Evolutionary conservation across 192 early-diverging fungal genomes (phyloP).

Genomic region (Lobulomyces angularis): DNA sequence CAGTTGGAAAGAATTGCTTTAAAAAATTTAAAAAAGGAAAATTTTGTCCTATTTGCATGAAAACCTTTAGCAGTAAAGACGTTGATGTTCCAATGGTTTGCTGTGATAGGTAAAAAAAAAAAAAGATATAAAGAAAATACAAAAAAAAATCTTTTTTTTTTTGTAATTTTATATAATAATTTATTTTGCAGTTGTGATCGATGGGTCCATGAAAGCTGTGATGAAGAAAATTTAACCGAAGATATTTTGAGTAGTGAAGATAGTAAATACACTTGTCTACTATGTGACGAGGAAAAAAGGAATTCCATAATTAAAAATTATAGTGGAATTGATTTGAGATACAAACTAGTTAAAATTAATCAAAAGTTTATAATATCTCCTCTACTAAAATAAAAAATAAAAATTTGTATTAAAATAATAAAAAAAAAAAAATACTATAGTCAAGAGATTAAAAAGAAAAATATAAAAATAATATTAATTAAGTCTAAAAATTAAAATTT

Average conservation of each 20-base stretch:
- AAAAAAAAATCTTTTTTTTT: slow-evolving; percentile 8
- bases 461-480: too few species aligned
- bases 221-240: slow-evolving; percentile 26
- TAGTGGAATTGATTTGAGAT: too few species aligned
- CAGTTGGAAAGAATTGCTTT: slow-evolving; percentile 23
- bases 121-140: slow-evolving; percentile 1
- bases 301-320: too few species aligned
- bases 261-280: slow-evolving; percentile 28
- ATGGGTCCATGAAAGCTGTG: slow-evolving; percentile 44
- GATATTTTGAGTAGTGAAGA: slow-evolving; percentile 16
- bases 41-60: slow-evolving; percentile 36
- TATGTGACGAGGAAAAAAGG: too few species aligned
- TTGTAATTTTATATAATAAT: background rate
- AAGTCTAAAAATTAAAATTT: too few species aligned
- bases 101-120: slow-evolving; percentile 26
- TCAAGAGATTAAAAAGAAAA: too few species aligned
- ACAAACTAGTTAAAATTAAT: too few species aligned
- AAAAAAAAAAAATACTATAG: too few species aligned
- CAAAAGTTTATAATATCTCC: too few species aligned
- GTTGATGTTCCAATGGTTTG: slow-evolving; percentile 36
- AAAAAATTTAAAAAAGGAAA: slow-evolving; percentile 14
- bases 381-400: too few species aligned
- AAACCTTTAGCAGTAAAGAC: slow-evolving; percentile 25
- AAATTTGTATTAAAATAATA: too few species aligned
- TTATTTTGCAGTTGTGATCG: background rate